phyloP scores from a whole-genome alignment of 73 alveolate species.

The Blepharisma stoltei region DNA sequence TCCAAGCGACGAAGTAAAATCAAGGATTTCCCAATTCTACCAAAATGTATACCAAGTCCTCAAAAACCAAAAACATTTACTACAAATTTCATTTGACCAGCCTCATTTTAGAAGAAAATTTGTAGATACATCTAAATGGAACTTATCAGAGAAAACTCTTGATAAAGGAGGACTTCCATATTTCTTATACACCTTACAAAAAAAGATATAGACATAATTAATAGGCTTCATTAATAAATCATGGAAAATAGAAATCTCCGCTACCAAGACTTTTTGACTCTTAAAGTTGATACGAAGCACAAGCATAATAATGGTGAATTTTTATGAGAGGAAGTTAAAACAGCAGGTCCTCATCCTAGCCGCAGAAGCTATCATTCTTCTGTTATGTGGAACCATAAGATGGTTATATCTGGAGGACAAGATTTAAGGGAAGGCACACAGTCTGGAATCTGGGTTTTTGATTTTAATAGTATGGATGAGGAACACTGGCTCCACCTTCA shows the following conservation, averaged over 20 bases:
- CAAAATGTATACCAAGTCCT: neutral
- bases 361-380: slow-evolving; percentile 58
- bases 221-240: too few species aligned
- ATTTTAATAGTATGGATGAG: slow-evolving; percentile 25
- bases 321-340: slow-evolving; percentile 52
- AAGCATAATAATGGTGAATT: neutral
- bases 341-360: slow-evolving; percentile 41
- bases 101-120: slow-evolving; percentile 19
- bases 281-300: too few species aligned
- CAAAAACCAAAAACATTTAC: neutral
- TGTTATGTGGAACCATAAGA: slow-evolving; percentile 38
- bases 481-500: too few species aligned
- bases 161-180: neutral
- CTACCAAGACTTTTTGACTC: too few species aligned
- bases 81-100: slow-evolving; percentile 25
- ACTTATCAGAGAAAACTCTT: neutral
- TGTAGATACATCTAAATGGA: neutral
- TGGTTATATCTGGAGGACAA: slow-evolving; percentile 66
- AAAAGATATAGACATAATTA: neutral
- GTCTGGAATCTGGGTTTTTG: slow-evolving; percentile 38
- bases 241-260: too few species aligned
- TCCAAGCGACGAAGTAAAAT: neutral
- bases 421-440: slow-evolving; percentile 58
- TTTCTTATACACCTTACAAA: neutral
- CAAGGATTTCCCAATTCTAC: neutral